Conservation (phyloP, 495 filamentous ascomycete genomes). For the Pseudoneurospora amorphoporcata region DNA sequence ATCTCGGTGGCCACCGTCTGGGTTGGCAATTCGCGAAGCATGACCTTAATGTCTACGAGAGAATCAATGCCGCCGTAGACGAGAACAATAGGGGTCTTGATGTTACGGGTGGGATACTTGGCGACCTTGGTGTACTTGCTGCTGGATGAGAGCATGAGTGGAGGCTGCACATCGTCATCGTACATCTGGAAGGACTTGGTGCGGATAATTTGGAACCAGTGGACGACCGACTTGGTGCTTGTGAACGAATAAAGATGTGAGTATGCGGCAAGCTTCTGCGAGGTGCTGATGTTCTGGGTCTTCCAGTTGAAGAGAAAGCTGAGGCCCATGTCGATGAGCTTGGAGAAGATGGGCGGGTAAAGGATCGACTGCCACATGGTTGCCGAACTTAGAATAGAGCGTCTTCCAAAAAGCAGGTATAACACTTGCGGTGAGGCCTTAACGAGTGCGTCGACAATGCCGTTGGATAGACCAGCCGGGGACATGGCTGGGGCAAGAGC, state of each 20-base stretch:
- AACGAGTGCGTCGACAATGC: constrained; percentile 81
- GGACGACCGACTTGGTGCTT: constrained; percentile 88
- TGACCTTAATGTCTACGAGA: constrained; percentile 86
- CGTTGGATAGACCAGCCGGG: constrained; percentile 78
- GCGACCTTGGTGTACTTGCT: constrained; percentile 70
- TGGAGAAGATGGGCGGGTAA: constrained; percentile 89
- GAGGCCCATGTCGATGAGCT: constrained; percentile 74
- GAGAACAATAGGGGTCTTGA: constrained; percentile 88
- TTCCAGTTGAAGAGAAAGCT: constrained; percentile 82
- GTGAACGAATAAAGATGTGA: constrained; percentile 94
- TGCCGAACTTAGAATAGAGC: constrained; percentile 81
- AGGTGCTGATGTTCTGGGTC: constrained; percentile 70
- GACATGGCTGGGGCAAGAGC: constrained; percentile 97
- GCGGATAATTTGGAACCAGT: constrained; percentile 99
- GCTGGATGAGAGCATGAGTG: constrained; percentile 27
- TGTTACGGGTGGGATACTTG: constrained; percentile 91
- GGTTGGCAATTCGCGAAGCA: constrained; percentile 76
- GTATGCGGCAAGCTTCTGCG: constrained; percentile 95
- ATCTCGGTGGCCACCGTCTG: constrained; percentile 78
- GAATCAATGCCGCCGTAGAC: constrained; percentile 91
- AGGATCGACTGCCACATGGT: constrained; percentile 97
- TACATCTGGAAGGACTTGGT: constrained; percentile 96
- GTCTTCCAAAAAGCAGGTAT: constrained; percentile 89
- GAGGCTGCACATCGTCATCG: constrained; percentile 75
- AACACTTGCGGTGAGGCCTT: constrained; percentile 90